phyloP scores from a whole-genome alignment of 176 grass and related monocot species.

The Oryza meyeriana region DNA sequence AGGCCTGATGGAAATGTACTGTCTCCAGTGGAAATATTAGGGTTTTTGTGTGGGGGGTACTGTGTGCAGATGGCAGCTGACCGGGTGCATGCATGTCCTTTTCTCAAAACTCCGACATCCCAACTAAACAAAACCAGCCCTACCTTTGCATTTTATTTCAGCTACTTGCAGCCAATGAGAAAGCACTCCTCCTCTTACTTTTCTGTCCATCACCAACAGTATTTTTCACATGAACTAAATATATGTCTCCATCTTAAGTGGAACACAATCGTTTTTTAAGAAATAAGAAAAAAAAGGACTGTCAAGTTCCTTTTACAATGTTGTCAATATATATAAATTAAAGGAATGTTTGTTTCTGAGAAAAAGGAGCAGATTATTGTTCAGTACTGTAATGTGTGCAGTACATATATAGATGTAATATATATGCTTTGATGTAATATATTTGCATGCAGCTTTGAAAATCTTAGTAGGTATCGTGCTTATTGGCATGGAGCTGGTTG shows the following conservation, averaged over 20 bases:
- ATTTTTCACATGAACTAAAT: slow-evolving; percentile 14
- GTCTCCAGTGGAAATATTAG: slow-evolving; percentile 48
- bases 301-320: background rate
- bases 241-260: background rate
- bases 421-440: background rate
- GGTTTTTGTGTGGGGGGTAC: slow-evolving; percentile 35
- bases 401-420: background rate
- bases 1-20: background rate
- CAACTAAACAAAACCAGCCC: slow-evolving; percentile 47
- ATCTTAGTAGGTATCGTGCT: background rate
- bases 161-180: slow-evolving; percentile 6
- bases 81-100: slow-evolving; percentile 35
- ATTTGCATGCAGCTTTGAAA: background rate
- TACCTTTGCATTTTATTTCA: background rate
- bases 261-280: background rate
- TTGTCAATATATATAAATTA: background rate
- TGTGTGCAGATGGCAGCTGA: slow-evolving; percentile 29
- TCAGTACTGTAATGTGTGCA: background rate
- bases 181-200: background rate
- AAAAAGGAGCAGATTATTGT: slow-evolving; percentile 3
- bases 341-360: slow-evolving; percentile 1
- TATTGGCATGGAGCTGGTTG: background rate
- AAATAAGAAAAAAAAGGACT: background rate
- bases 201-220: background rate
- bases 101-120: slow-evolving; percentile 42